These are phyloP conservation scores for Eucalyptus marginata DNA, from an alignment of 345 rosid genomes.

Conservation along the genomic window DNA sequence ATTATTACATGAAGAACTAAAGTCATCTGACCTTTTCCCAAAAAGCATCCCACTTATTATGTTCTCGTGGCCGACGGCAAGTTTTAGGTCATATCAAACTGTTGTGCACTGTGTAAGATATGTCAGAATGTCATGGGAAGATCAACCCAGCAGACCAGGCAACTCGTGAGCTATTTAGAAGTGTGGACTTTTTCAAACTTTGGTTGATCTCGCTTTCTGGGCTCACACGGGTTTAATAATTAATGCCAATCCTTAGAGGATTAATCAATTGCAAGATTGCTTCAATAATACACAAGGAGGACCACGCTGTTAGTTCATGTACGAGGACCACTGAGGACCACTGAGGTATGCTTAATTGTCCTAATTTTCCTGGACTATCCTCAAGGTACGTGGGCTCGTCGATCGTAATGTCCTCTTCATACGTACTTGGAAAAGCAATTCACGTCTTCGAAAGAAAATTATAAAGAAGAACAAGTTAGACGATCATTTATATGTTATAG, in stretches of 20 bases:
- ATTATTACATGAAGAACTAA: background rate
- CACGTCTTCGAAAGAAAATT: background rate
- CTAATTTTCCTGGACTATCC: background rate
- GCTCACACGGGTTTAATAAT: background rate
- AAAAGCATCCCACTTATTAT: background rate
- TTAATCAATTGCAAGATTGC: background rate
- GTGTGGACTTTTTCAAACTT: background rate
- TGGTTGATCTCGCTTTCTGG: background rate
- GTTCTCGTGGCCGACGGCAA: background rate
- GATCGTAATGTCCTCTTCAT: background rate
- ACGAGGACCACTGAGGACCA: background rate
- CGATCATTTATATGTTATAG: background rate
- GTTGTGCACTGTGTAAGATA: background rate
- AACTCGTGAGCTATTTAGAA: background rate
- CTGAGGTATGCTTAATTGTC: background rate
- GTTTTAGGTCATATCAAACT: background rate
- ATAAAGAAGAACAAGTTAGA: background rate
- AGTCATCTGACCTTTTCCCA: background rate
- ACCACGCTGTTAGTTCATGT: background rate
- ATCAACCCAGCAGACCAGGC: background rate
- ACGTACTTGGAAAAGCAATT: background rate
- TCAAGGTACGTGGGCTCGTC: background rate
- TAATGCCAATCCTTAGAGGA: background rate
- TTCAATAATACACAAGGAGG: background rate
- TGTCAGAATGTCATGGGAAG: background rate